Conservation (phyloP, 73 alveolate species). For the Loxodes magnus region DNA sequence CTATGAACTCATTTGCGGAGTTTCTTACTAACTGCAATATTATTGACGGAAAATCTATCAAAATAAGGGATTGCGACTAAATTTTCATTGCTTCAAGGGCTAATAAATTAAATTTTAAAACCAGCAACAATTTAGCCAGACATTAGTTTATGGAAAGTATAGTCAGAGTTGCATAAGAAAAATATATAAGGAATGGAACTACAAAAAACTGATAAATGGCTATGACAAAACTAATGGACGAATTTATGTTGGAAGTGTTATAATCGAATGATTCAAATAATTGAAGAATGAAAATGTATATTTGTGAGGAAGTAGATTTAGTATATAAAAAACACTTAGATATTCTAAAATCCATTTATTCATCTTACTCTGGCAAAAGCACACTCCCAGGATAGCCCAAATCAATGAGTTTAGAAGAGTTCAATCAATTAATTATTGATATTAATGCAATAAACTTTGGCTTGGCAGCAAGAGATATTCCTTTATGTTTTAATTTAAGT, state of each 20-base stretch:
- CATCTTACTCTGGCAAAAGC: conserved; percentile 44
- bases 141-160: conserved; percentile 34
- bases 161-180: conserved; percentile 38
- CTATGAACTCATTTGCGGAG: conserved; percentile 11
- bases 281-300: background rate
- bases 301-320: conserved; percentile 7
- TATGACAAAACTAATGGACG: background rate
- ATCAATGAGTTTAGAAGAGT: conserved; percentile 40
- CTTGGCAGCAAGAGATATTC: conserved; percentile 58
- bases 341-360: conserved; percentile 4
- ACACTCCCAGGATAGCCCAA: conserved; percentile 31
- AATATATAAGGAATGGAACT: conserved; percentile 24
- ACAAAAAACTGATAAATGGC: background rate
- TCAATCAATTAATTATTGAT: too few relatives aligned
- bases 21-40: conserved; percentile 9
- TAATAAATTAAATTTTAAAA: conserved; percentile 8
- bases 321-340: conserved; percentile 16
- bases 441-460: too few relatives aligned
- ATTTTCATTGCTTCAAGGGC: conserved; percentile 26
- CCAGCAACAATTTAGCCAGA: conserved; percentile 32
- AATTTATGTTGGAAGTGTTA: background rate
- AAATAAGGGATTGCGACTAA: conserved; percentile 34
- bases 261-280: background rate
- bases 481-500: conserved; percentile 45
- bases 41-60: conserved; percentile 11